Base-by-base conservation (phyloP, 192 early-diverging fungal genomes). In the Backusella tuberculispora region DNA sequence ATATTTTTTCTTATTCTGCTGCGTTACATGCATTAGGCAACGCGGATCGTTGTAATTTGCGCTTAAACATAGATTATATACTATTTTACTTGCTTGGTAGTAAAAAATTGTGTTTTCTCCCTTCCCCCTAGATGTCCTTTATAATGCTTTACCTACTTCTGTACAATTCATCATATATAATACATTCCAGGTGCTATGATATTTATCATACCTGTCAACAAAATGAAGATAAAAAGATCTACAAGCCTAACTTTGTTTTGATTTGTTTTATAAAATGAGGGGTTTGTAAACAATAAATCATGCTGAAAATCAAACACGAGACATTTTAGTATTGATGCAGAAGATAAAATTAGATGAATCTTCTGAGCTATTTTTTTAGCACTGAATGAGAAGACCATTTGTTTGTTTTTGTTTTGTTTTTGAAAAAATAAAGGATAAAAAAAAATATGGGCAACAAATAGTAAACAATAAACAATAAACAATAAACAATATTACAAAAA, bases 261-360 rank as follows among this genome's bases (percentile, higher is more conserved):
- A 56, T 56, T 56, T 56, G 50, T 60, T 26, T 24, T 60, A 24
- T 60, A 60, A 12, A 60, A 21, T 12, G 3, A 60, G 53, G 53
- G 53, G 53, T 24, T 60, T 60, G 53, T 60, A 60, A 60, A 60
- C 53, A 60, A 60, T 60, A 60, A 60, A 60, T 60, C 53, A 60
- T 60, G 53, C 26, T 12, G 53, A 24, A 60, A 24, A 60, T 60
- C 53, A 13, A 13, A 60, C 53, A 60, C 26, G 53, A 60, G 53
- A 60, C 53, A 8, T 24, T 26, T 10, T 4, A 60, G 21, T 60
- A 60, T 60, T 60, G 21, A 60, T 60, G 53, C 53, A 60, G 53
- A 24, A 12, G 10, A 29, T 60, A 60, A 60, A 26, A 60, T 24
- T 19, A 29, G 21, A 60, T 60, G 21, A n/a, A 60, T n/a, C 7